Base-by-base conservation (phyloP, 164 flowering plant genomes). In the Vitis cinerea region DNA sequence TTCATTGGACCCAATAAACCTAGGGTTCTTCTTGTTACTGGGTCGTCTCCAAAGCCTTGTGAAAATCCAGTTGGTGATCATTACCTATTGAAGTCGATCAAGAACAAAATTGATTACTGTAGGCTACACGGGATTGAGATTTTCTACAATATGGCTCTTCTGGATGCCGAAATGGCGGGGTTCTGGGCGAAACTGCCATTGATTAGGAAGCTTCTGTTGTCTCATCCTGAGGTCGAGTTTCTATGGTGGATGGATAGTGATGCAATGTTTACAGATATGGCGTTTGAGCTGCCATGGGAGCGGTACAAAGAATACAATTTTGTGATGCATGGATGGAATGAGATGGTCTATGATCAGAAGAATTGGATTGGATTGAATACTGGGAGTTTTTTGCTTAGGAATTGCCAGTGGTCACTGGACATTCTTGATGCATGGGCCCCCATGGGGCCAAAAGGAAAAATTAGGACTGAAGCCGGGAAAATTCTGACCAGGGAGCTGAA, bases 231-330 rank as follows among this genome's bases (percentile, higher is more conserved):
- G 66, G 79, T 85, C 14, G 90, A 87, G 71, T 85, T 84, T 63
- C 60, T 86, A 17, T 86, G 90, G 90, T 86, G 90, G 90, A 83
- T 84, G 86, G 88, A 84, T 49, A 82, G 88, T 70, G 91, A 87
- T 77, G 91, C 88, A 0, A 63, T 85, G 78, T 82, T 87, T 16
- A 85, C 86, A 2, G 91, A 87, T 55, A 83, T 87, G 91, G 79
- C 74, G 9, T 87, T 85, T 55, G 86, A 85, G 71, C 68, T 87
- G 3, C 90, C 88, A 1, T 57, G 79, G 76, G 72, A 77, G 48
- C 81, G 84, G 76, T 85, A 85, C 59, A 73, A 75, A 37, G 80
- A 76, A 52, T 65, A 67, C 14, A 84, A 86, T 50, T 30, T 86
- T 63, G 84, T 86, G 12, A 60, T 86, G 73, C 88, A 87, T 59